These are phyloP conservation scores for Ceratobasidium sp. DNA, from an alignment of 1,284 basidiomycete genomes.

Conservation along the genomic window DNA sequence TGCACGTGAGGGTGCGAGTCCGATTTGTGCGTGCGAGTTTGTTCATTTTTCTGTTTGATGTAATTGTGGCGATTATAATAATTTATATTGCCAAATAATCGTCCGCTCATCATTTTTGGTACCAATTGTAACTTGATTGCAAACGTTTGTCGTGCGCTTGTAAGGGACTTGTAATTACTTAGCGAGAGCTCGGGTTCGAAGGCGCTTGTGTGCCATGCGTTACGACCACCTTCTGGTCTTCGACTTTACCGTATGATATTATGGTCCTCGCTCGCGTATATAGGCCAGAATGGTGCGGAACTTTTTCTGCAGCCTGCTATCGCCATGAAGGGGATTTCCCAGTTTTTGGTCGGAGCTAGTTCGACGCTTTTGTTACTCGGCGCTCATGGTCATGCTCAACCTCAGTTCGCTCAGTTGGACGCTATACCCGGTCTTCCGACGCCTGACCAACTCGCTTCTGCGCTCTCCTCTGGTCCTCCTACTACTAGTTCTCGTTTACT, in stretches of 20 bases:
- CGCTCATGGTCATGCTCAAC: background rate
- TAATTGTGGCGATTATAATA: no score
- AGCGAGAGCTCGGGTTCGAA: background rate
- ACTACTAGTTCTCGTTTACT: constrained; percentile 46
- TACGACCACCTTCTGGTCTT: background rate
- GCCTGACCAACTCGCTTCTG: constrained; percentile 36
- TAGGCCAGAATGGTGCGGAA: constrained; percentile 9
- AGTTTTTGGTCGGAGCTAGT: constrained; percentile 8
- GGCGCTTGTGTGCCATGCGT: constrained; percentile 1
- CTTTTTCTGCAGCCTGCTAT: background rate
- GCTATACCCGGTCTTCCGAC: constrained; percentile 24
- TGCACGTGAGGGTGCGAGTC: background rate
- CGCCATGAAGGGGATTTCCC: constrained; percentile 2
- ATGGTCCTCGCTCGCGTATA: constrained; percentile 5
- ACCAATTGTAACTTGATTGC: no score
- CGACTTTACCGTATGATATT: constrained; percentile 8
- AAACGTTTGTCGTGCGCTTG: no score
- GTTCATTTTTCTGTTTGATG: no score
- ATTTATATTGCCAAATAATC: no score
- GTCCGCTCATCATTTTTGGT: no score
- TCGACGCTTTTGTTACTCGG: background rate
- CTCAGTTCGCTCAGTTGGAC: constrained; percentile 34
- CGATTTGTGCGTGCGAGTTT: background rate
- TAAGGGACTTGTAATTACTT: no score
- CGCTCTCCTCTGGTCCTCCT: constrained; percentile 49